Evolutionary conservation across 2,329 filamentous ascomycete genomes (phyloP).

Genomic region (Aspergillus ruber): DNA sequence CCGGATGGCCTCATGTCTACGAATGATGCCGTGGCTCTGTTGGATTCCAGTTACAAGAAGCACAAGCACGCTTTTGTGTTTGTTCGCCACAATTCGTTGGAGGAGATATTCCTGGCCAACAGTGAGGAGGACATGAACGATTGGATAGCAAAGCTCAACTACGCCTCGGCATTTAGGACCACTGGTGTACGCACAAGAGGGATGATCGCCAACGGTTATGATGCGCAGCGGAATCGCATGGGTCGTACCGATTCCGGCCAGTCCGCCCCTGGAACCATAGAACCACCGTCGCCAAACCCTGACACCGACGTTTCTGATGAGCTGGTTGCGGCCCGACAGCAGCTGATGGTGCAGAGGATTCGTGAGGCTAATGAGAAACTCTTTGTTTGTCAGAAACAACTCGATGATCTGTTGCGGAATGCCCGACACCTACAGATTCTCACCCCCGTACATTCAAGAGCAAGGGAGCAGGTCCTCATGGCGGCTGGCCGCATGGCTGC

Average conservation of each 20-base stretch:
- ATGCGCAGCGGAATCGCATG: slow-evolving; percentile 61
- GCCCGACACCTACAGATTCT: slow-evolving; percentile 83
- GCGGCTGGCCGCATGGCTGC: slow-evolving; percentile 79
- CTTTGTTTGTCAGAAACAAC: slow-evolving; percentile 62
- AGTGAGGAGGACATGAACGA: slow-evolving; percentile 90
- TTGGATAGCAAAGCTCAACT: slow-evolving; percentile 93
- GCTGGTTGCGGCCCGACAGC: slow-evolving; percentile 71
- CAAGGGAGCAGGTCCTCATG: slow-evolving; percentile 76
- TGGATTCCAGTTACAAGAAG: slow-evolving; percentile 78
- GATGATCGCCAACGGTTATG: slow-evolving; percentile 75
- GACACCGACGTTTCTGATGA: slow-evolving; percentile 77
- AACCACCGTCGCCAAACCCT: slow-evolving; percentile 67
- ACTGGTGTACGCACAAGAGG: slow-evolving; percentile 87
- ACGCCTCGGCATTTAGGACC: slow-evolving; percentile 87
- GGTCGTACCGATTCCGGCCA: slow-evolving; percentile 58
- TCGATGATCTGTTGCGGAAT: slow-evolving; percentile 80
- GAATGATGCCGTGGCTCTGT: slow-evolving; percentile 80
- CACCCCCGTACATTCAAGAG: slow-evolving; percentile 85
- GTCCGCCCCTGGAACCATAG: slow-evolving; percentile 55
- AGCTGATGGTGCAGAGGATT: slow-evolving; percentile 79
- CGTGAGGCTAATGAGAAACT: slow-evolving; percentile 75
- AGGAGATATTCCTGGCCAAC: slow-evolving; percentile 87
- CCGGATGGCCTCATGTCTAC: slow-evolving; percentile 91
- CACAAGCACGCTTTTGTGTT: slow-evolving; percentile 95
- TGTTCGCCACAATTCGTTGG: slow-evolving; percentile 75